Conservation (phyloP, 2,329 filamentous ascomycete species). For the Verticillium isaacii region DNA sequence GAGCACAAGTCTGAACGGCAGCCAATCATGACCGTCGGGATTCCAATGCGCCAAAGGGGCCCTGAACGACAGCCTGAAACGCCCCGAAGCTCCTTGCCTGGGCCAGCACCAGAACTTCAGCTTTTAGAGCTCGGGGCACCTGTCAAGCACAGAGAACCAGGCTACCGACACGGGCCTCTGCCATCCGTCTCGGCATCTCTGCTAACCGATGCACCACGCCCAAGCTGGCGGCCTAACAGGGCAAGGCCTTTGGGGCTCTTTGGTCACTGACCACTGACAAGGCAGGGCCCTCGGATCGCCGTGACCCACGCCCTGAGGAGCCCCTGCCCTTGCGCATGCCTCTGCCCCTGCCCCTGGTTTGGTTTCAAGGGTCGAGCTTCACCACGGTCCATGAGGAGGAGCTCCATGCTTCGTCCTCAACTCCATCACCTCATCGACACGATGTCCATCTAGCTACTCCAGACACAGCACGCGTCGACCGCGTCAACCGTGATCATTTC, state of each 20-base stretch:
- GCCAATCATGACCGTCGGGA: not conserved
- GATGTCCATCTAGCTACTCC: no score
- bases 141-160: not conserved
- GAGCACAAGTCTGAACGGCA: no score
- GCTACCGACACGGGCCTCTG: not conserved
- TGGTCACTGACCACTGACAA: not conserved
- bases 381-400: not conserved
- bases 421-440: no score
- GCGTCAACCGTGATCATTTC: no score
- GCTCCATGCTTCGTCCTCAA: no score
- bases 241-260: not conserved
- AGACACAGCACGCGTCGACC: no score
- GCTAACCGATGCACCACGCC: not conserved
- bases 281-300: not conserved
- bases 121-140: not conserved
- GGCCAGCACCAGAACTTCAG: not conserved
- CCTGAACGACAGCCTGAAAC: not conserved
- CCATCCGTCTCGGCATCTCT: not conserved
- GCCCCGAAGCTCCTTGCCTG: not conserved
- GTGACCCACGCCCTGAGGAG: not conserved
- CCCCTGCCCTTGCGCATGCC: not conserved
- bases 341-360: not conserved
- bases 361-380: not conserved
- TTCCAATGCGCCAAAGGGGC: not conserved
- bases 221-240: not conserved